Percentiles rank a stretch among this genome's conserved stretches.
Evolutionary conservation across 164 flowering plant genomes (phyloP).

Genomic region (Chimonanthus praecox): DNA sequence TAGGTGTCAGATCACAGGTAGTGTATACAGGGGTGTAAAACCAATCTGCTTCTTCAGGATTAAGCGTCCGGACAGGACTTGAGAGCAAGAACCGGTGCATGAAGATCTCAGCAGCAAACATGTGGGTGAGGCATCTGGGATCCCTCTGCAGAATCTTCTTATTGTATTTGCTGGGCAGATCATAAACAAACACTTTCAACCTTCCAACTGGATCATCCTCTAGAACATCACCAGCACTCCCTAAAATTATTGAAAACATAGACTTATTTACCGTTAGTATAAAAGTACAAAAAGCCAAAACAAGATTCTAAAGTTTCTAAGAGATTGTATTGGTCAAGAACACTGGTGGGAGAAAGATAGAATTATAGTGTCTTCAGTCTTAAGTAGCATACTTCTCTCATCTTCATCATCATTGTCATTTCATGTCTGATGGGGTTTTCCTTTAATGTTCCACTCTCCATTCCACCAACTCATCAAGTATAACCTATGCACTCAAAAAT

Average conservation of each 20-base stretch:
- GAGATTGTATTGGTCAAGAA: not conserved
- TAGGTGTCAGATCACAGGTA: slow-evolving; percentile 89
- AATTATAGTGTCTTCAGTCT: not conserved
- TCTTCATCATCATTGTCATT: too few relatives aligned
- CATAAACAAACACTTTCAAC: slow-evolving; percentile 92
- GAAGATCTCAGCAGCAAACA: slow-evolving; percentile 97
- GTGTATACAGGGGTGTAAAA: slow-evolving; percentile 92
- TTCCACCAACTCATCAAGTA: too few relatives aligned
- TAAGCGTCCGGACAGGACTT: slow-evolving; percentile 86
- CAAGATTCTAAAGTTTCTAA: not conserved
- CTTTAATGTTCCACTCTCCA: too few relatives aligned
- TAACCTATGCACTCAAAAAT: too few relatives aligned
- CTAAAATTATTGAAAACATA: slow-evolving; percentile 27
- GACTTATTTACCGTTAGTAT: not conserved
- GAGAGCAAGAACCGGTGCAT: slow-evolving; percentile 93
- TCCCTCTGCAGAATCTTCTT: slow-evolving; percentile 86
- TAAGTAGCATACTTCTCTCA: not conserved
- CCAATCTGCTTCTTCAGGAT: slow-evolving; percentile 98
- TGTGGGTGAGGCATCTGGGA: slow-evolving; percentile 85
- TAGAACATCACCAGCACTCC: slow-evolving; percentile 99
- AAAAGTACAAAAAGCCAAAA: not conserved
- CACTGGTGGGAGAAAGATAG: not conserved
- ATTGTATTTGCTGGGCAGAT: slow-evolving; percentile 96
- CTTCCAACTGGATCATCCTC: slow-evolving; percentile 97
- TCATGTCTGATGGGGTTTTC: too few relatives aligned